Percentiles rank a stretch among this genome's conserved stretches.
Conservation (phyloP, 805 yeast genomes). For the Ogataea nitratoaversa region DNA sequence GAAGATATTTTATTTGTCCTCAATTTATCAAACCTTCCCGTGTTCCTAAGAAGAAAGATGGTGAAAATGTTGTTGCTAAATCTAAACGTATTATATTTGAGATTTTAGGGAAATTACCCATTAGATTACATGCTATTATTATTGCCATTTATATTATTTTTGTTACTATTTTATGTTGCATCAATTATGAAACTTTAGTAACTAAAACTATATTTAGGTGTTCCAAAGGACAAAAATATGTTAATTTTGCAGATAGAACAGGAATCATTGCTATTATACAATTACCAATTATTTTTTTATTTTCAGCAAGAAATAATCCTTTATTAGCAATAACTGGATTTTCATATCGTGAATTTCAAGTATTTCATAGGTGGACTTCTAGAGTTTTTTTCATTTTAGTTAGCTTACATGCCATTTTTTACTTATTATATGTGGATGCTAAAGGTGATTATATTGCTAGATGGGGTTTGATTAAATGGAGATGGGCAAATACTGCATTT, state of each 20-base stretch:
- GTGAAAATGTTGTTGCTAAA: constrained; percentile 1
- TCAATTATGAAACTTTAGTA: constrained; percentile 23
- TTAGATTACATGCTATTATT: constrained; percentile 30
- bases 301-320: constrained; percentile 34
- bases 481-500: constrained; percentile 39
- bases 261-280: constrained; percentile 41
- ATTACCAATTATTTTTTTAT: constrained; percentile 32
- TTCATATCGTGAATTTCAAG: constrained; percentile 33
- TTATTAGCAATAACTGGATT: constrained; percentile 30
- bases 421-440: constrained; percentile 33
- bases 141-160: constrained; percentile 25
- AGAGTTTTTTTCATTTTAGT: constrained; percentile 36
- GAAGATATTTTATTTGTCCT: constrained; percentile 31
- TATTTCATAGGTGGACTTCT: constrained; percentile 39
- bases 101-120: constrained; percentile 26
- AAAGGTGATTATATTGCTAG: constrained; percentile 33
- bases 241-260: constrained; percentile 40
- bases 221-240: constrained; percentile 25
- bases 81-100: constrained; percentile 4
- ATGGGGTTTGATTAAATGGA: constrained; percentile 39
- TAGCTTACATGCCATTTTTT: constrained; percentile 35
- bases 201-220: constrained; percentile 32
- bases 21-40: constrained; percentile 25
- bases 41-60: constrained; percentile 1
- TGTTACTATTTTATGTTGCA: constrained; percentile 25